A percentile compares a stretch with the other conserved stretches of the same genome.
phyloP scores from a whole-genome alignment of 345 rosid species.

The Balakata baccata region DNA sequence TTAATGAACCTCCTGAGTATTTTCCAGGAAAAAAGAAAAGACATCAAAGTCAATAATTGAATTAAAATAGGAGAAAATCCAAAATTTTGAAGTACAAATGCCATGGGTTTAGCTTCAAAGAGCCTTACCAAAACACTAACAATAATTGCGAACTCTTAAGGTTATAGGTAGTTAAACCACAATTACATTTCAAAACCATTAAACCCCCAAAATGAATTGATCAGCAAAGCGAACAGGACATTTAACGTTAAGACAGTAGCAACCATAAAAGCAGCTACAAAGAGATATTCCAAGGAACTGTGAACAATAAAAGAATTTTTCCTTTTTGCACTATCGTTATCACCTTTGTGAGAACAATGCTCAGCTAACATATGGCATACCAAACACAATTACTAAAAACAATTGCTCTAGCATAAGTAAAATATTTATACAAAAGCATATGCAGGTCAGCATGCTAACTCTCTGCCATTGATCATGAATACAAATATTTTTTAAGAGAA shows the following conservation, averaged over 20 bases:
- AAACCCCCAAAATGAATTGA: not conserved
- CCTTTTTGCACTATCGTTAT: not conserved
- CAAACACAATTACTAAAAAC: not conserved
- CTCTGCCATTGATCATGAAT: not conserved
- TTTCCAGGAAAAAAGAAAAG: not conserved
- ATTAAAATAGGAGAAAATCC: not conserved
- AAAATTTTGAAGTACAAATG: not conserved
- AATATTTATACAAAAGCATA: not conserved
- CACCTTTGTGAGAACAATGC: not conserved
- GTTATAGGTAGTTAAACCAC: not conserved
- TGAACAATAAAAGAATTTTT: not conserved
- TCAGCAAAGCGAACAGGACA: no score
- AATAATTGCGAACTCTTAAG: not conserved
- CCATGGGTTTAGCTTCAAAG: not conserved
- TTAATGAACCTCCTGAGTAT: not conserved
- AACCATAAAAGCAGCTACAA: not conserved
- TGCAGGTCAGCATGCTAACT: not conserved
- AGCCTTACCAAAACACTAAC: not conserved
- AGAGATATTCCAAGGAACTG: not conserved
- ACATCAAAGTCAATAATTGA: not conserved
- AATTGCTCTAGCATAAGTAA: not conserved
- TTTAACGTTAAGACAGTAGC: not conserved
- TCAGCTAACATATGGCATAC: not conserved
- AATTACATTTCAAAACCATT: not conserved
- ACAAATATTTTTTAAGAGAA: conserved; percentile 8